A percentile compares a stretch with the other conserved stretches of the same genome.
These are phyloP conservation scores for Davidsoniella eucalypti DNA, from an alignment of 2,329 filamentous ascomycete genomes.

Conservation along the genomic window DNA sequence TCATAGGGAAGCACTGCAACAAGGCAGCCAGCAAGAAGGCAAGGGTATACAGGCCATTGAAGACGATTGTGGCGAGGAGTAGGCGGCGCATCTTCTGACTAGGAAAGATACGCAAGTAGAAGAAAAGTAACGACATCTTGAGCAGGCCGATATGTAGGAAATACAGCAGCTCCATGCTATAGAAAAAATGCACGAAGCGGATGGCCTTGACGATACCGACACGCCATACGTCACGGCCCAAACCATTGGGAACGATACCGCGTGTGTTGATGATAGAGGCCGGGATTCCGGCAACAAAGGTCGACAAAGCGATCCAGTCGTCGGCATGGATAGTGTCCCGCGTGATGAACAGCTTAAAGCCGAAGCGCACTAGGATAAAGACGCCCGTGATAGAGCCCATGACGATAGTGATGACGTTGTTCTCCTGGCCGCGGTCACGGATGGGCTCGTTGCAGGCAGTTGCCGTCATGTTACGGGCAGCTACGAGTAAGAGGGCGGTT, in stretches of 20 bases:
- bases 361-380: constrained; percentile 27
- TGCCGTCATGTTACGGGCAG: constrained; percentile 15
- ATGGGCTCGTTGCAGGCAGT: constrained; percentile 18
- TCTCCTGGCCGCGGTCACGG: constrained; percentile 20
- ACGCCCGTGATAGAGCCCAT: constrained; percentile 22
- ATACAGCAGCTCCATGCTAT: constrained; percentile 28
- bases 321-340: constrained; percentile 23
- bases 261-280: constrained; percentile 20
- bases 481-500: constrained; percentile 2
- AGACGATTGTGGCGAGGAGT: constrained; percentile 26
- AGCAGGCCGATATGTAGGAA: constrained; percentile 29
- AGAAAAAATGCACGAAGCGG: constrained; percentile 27
- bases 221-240: constrained; percentile 36
- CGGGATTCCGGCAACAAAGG: constrained; percentile 18
- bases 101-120: constrained; percentile 40
- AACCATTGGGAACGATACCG: constrained; percentile 23
- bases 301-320: constrained; percentile 22
- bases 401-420: constrained; percentile 21
- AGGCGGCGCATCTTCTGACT: constrained; percentile 21
- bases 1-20: constrained; percentile 35
- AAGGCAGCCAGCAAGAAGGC: constrained; percentile 27
- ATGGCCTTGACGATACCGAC: constrained; percentile 26
- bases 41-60: constrained; percentile 25
- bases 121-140: constrained; percentile 35
- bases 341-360: constrained; percentile 20